Percentiles rank a stretch among this genome's conserved stretches.
Conservation (phyloP, 106 monocot genomes). For the Dactylorhiza incarnata region DNA sequence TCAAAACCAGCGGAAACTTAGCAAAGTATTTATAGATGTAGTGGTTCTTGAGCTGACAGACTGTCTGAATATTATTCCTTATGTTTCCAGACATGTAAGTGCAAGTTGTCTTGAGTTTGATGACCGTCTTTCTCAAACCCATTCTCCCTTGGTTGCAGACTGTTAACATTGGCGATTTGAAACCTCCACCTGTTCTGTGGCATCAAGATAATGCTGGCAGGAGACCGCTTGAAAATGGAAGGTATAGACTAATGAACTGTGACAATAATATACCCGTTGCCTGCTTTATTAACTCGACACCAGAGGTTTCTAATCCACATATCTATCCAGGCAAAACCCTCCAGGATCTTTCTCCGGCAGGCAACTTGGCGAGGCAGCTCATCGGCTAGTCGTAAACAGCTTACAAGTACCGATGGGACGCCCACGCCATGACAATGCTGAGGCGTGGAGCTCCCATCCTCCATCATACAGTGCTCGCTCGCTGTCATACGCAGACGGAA, state of each 20-base stretch:
- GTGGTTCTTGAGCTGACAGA: too few species aligned
- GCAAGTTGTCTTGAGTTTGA: not conserved
- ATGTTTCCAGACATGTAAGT: too few species aligned
- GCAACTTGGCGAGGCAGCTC: conserved; percentile 86
- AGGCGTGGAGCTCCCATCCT: conserved; percentile 14
- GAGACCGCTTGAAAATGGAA: conserved; percentile 48
- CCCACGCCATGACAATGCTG: not conserved
- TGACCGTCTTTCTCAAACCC: not conserved
- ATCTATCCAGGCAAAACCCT: conserved; percentile 59
- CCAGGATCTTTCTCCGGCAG: conserved; percentile 56
- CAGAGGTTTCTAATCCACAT: not conserved
- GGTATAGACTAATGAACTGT: conserved; percentile 17
- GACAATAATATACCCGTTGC: not conserved
- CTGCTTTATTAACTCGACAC: not conserved
- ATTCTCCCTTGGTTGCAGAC: conserved; percentile 28
- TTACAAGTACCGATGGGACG: conserved; percentile 26
- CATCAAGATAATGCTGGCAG: conserved; percentile 84
- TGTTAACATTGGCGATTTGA: conserved; percentile 65
- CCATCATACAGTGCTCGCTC: conserved; percentile 10
- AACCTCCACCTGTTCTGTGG: conserved; percentile 89
- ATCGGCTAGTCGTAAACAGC: conserved; percentile 76
- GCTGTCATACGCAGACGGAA: conserved; percentile 24
- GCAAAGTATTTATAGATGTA: too few species aligned
- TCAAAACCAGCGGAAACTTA: too few species aligned
- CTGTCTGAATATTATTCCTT: too few species aligned